phyloP scores from a whole-genome alignment of 2,329 filamentous ascomycete genomes.

The Fusarium cyanostomum region DNA sequence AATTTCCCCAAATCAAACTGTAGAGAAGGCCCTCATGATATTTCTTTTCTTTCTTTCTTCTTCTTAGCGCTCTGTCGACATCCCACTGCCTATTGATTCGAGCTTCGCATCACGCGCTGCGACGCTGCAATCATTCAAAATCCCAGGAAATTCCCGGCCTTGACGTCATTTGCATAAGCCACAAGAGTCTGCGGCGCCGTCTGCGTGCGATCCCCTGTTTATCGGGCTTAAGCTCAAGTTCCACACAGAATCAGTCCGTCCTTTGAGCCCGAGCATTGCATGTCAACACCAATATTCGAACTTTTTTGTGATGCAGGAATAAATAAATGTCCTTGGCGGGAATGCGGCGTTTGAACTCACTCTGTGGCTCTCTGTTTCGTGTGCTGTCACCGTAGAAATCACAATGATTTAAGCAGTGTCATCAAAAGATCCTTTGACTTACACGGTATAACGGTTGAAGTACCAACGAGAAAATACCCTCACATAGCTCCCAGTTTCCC shows the following conservation, averaged over 20 bases:
- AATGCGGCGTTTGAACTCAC: not conserved
- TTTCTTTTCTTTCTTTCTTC: not conserved
- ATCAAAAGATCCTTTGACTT: constrained; percentile 1
- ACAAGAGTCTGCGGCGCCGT: not conserved
- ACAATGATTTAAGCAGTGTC: constrained; percentile 4
- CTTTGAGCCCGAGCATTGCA: not conserved
- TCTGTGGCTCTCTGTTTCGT: not conserved
- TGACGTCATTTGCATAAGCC: constrained; percentile 22
- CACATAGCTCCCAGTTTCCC: not conserved
- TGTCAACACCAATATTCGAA: not conserved
- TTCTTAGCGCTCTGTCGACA: not conserved
- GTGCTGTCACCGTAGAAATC: constrained; percentile 6
- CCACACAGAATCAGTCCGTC: not conserved
- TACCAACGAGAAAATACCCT: not conserved
- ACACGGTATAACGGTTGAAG: not conserved
- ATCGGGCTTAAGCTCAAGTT: not conserved
- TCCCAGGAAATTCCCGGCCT: not conserved
- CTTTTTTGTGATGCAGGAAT: not conserved
- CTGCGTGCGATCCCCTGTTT: not conserved
- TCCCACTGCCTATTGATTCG: constrained; percentile 4
- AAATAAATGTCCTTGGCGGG: not conserved
- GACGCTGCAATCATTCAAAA: constrained; percentile 17
- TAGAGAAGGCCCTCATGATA: not conserved
- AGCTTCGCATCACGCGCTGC: constrained; percentile 21
- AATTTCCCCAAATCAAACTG: not conserved